Conservation (phyloP, 345 rosid genomes). For the Linum trigynum region DNA sequence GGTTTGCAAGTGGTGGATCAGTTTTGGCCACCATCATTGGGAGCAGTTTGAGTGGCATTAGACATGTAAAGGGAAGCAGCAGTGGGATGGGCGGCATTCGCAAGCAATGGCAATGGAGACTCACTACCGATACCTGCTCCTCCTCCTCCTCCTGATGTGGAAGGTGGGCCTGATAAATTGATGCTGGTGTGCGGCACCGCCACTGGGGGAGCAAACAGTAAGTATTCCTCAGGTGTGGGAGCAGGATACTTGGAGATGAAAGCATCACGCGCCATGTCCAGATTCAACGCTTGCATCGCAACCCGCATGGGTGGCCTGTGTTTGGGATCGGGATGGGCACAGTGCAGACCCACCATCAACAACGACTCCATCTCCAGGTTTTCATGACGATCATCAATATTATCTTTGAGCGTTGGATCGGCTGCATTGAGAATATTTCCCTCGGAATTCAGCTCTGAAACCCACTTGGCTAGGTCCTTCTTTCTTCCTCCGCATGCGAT, state of each 20-base stretch:
- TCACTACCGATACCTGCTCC: no score
- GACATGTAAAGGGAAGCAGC: no score
- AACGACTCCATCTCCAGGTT: neutral
- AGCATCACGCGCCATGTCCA: neutral
- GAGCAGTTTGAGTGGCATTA: no score
- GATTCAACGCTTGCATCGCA: neutral
- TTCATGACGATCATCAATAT: neutral
- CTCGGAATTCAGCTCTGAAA: neutral
- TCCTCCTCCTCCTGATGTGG: no score
- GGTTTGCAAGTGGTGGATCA: no score
- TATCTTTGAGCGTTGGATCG: neutral
- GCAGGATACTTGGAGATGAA: neutral
- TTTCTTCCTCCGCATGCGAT: neutral
- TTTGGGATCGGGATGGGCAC: neutral
- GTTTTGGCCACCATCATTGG: no score
- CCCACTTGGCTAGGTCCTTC: neutral
- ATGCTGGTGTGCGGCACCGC: no score
- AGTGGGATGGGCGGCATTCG: no score
- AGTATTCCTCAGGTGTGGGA: neutral
- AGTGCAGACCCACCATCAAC: neutral
- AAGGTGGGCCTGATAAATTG: no score
- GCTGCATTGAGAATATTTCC: neutral
- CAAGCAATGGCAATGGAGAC: no score
- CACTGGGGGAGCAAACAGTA: no score
- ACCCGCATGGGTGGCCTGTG: neutral